These are phyloP conservation scores for Irpex sp. DNA, from an alignment of 1,284 basidiomycete species.

Conservation along the genomic window DNA sequence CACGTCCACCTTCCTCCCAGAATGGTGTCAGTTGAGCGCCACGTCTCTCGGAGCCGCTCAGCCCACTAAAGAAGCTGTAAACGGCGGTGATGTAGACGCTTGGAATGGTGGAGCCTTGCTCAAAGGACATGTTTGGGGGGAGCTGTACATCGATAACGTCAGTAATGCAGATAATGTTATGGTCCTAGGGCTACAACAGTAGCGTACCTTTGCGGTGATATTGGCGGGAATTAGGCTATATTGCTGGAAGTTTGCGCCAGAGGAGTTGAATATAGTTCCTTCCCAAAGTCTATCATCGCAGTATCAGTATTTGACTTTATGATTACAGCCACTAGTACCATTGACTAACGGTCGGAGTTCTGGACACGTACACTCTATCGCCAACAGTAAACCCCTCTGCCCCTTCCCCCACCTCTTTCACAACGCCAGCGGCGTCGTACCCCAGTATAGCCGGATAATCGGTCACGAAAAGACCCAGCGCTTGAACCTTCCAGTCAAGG, in stretches of 20 bases:
- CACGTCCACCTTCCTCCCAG: constrained; percentile 19
- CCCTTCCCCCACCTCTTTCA: constrained; percentile 49
- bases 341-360: too few species aligned
- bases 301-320: background rate
- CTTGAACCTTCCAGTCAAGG: constrained; percentile 35
- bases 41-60: background rate
- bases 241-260: constrained; percentile 23
- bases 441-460: constrained; percentile 47
- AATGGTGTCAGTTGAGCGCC: constrained; percentile 15
- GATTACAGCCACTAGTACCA: background rate
- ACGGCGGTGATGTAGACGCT: constrained; percentile 18
- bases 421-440: constrained; percentile 53
- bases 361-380: constrained; percentile 48
- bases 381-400: constrained; percentile 49
- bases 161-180: background rate
- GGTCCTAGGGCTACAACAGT: background rate
- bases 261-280: constrained; percentile 14
- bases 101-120: constrained; percentile 20
- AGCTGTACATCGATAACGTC: constrained; percentile 8
- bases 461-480: constrained; percentile 28
- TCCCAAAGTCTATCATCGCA: constrained; percentile 14
- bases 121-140: constrained; percentile 19
- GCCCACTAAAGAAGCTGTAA: constrained; percentile 10
- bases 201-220: constrained; percentile 16
- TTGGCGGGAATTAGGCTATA: constrained; percentile 16